These are phyloP conservation scores for Blepharisma japonicum DNA, from an alignment of 73 alveolate species.

Conservation along the genomic window DNA sequence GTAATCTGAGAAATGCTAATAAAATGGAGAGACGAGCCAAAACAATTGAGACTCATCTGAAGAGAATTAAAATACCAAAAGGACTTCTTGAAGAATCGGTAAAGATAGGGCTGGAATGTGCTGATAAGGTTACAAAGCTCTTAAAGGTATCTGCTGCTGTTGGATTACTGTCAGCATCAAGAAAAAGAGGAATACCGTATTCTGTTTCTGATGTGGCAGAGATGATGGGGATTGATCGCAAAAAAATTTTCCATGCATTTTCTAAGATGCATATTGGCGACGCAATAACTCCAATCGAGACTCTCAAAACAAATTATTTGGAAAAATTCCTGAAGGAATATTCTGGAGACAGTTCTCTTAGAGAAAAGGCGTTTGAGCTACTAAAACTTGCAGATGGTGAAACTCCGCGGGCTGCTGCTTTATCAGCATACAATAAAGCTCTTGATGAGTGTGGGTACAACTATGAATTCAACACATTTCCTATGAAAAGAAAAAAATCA, in stretches of 20 bases:
- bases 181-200: neutral
- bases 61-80: neutral
- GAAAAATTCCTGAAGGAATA: no score
- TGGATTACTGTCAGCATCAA: neutral
- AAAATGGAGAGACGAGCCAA: conserved; percentile 9
- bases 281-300: no score
- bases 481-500: no score
- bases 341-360: no score
- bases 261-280: conserved; percentile 1
- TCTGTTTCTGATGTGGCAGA: neutral
- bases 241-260: neutral
- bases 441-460: no score
- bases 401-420: no score
- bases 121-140: conserved; percentile 17
- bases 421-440: no score
- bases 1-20: no score
- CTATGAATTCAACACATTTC: no score
- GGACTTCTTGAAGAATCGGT: neutral
- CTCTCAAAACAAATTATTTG: no score
- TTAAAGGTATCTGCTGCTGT: conserved; percentile 11
- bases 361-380: no score
- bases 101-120: neutral
- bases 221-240: neutral
- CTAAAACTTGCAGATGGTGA: no score
- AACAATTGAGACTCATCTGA: conserved; percentile 4